Conservation (phyloP, 306 rosid species). For the Quercus suber region DNA sequence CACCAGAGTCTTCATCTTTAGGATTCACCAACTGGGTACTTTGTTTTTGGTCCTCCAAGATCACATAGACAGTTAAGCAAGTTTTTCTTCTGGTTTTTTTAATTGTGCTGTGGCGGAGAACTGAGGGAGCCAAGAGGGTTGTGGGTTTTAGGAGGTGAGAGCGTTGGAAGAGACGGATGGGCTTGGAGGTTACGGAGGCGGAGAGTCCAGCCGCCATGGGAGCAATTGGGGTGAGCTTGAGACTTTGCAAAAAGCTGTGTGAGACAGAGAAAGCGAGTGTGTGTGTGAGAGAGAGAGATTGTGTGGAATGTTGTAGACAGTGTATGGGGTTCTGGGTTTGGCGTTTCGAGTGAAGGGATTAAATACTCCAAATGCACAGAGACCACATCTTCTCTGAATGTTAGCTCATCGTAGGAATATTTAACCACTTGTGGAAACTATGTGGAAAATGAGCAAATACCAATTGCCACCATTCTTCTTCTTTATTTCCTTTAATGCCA, state of each 20-base stretch:
- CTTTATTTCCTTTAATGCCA: not conserved
- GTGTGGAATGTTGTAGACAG: not conserved
- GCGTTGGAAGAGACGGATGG: constrained; percentile 43
- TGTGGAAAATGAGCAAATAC: not conserved
- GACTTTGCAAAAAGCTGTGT: not conserved
- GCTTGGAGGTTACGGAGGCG: constrained; percentile 48
- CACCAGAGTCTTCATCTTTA: constrained; percentile 11
- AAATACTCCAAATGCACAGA: not conserved
- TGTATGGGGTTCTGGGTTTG: not conserved
- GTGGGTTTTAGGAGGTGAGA: constrained; percentile 29
- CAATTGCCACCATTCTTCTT: not conserved
- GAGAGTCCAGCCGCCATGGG: constrained; percentile 78
- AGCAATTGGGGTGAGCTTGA: not conserved
- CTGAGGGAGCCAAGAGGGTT: constrained; percentile 33
- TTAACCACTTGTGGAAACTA: not conserved
- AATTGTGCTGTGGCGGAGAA: constrained; percentile 19
- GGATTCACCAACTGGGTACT: constrained; percentile 26
- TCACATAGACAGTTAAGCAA: constrained; percentile 53
- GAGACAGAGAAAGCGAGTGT: constrained; percentile 1
- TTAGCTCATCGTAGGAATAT: too few relatives aligned
- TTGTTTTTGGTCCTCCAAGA: constrained; percentile 63
- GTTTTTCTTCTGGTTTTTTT: constrained; percentile 31
- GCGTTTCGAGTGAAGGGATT: not conserved
- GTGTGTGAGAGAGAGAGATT: not conserved
- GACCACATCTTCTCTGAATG: constrained; percentile 20